These are phyloP conservation scores for Yarrowia sp. DNA, from an alignment of 805 yeast species.

Conservation along the genomic window DNA sequence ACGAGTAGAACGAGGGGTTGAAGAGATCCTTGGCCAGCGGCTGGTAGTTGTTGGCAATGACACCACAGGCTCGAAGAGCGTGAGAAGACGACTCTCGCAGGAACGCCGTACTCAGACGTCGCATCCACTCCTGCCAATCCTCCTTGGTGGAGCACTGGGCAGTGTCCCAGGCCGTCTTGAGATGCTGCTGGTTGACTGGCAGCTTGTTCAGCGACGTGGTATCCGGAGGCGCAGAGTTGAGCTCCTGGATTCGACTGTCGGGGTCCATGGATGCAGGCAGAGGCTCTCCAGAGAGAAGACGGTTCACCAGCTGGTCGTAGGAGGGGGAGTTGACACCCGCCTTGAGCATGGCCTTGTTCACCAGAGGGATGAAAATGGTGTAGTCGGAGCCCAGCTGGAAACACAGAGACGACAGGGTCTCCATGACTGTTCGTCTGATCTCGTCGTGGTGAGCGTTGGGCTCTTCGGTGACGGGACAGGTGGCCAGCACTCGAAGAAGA, in stretches of 20 bases:
- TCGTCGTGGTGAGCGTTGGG: conserved; percentile 57
- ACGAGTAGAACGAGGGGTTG: conserved; percentile 92
- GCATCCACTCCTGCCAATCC: conserved; percentile 98
- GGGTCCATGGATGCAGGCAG: conserved; percentile 77
- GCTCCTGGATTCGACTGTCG: conserved; percentile 57
- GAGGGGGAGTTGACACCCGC: conserved; percentile 71
- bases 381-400: conserved; percentile 85
- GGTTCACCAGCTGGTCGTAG: conserved; percentile 82
- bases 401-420: conserved; percentile 74
- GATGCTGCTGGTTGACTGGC: conserved; percentile 67
- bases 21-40: conserved; percentile 90
- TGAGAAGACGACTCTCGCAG: conserved; percentile 93
- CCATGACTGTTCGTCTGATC: conserved; percentile 68
- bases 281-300: conserved; percentile 82
- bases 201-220: conserved; percentile 65
- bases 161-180: conserved; percentile 91
- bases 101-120: conserved; percentile 82
- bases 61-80: conserved; percentile 90
- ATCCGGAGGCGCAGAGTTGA: conserved; percentile 66
- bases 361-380: conserved; percentile 82
- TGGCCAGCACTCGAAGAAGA: conserved; percentile 67
- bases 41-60: conserved; percentile 82
- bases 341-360: conserved; percentile 65
- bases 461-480: conserved; percentile 41
- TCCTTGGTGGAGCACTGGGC: conserved; percentile 86